A percentile compares a stretch with the other conserved stretches of the same genome.
These are phyloP conservation scores for Lobulomyces angularis DNA, from an alignment of 192 early-diverging fungal genomes.

Conservation along the genomic window DNA sequence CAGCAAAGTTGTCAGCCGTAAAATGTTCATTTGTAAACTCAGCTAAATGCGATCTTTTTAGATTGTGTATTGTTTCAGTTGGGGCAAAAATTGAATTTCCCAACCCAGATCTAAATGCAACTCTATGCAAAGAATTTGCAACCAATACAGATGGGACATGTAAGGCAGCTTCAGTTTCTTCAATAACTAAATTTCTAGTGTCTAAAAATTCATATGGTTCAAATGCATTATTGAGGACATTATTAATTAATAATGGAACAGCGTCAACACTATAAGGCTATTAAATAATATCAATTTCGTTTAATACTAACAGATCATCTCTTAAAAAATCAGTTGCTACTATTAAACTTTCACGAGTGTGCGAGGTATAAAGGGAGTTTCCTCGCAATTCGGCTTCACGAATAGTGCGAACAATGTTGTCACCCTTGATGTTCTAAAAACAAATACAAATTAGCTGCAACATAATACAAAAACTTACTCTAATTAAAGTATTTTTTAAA, in stretches of 20 bases:
- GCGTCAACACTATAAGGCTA: conserved; percentile 67
- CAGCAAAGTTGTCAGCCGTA: conserved; percentile 57
- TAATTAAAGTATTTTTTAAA: conserved; percentile 80
- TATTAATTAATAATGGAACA: conserved; percentile 53
- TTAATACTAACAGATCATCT: conserved; percentile 63
- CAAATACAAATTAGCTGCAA: not conserved
- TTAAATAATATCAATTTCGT: not conserved
- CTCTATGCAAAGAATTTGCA: conserved; percentile 70
- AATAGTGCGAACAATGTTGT: conserved; percentile 72
- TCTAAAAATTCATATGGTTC: conserved; percentile 77
- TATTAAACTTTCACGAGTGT: conserved; percentile 71
- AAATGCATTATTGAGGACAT: conserved; percentile 69
- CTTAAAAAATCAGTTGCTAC: conserved; percentile 82
- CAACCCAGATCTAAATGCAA: conserved; percentile 86
- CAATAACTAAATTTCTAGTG: conserved; percentile 42
- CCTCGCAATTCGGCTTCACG: conserved; percentile 89
- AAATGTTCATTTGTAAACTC: conserved; percentile 61
- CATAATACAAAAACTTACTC: conserved; percentile 35
- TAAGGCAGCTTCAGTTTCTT: conserved; percentile 54
- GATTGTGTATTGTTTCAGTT: conserved; percentile 40
- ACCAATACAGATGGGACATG: conserved; percentile 50
- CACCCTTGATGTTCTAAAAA: conserved; percentile 59
- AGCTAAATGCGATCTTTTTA: conserved; percentile 54
- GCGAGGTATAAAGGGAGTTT: conserved; percentile 63
- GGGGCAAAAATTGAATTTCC: conserved; percentile 87